Evolutionary conservation across 2,329 filamentous ascomycete species (phyloP).

Genomic region (Botryotinia convoluta): DNA sequence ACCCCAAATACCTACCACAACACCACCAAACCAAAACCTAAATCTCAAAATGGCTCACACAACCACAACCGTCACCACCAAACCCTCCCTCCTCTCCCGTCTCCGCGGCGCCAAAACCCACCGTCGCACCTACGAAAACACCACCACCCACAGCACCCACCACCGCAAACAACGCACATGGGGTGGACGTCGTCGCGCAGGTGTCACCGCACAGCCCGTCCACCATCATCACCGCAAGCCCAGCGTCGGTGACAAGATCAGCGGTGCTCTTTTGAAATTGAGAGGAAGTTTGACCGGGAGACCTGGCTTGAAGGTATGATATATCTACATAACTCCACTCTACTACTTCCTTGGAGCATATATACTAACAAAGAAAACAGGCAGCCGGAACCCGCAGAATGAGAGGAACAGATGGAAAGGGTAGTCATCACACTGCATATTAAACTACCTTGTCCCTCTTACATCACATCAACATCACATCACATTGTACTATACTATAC

Average conservation of each 20-base stretch:
- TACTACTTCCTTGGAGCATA: rapidly evolving
- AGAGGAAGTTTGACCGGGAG: constrained; percentile 66
- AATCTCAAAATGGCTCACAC: constrained; percentile 12
- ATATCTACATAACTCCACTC: neutral
- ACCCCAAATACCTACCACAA: neutral
- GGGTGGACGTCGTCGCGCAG: neutral
- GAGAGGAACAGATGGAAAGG: constrained; percentile 70
- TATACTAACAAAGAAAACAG: constrained; percentile 41
- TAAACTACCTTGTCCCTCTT: neutral
- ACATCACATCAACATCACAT: neutral
- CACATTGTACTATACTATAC: neutral
- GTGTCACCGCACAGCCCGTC: neutral
- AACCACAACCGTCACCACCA: constrained; percentile 19
- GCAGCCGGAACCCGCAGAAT: constrained; percentile 72
- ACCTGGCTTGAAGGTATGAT: constrained; percentile 65
- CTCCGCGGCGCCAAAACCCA: constrained; percentile 12
- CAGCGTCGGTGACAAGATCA: constrained; percentile 70
- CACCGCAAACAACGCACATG: neutral
- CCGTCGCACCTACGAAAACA: constrained; percentile 7
- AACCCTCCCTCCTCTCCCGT: constrained; percentile 3
- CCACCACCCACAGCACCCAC: neutral
- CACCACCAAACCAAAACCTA: neutral
- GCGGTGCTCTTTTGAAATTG: constrained; percentile 70
- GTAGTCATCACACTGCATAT: constrained; percentile 41
- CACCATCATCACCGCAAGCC: constrained; percentile 7